phyloP scores from a whole-genome alignment of 192 early-diverging fungal species.

The Pilobolus umbonatus region DNA sequence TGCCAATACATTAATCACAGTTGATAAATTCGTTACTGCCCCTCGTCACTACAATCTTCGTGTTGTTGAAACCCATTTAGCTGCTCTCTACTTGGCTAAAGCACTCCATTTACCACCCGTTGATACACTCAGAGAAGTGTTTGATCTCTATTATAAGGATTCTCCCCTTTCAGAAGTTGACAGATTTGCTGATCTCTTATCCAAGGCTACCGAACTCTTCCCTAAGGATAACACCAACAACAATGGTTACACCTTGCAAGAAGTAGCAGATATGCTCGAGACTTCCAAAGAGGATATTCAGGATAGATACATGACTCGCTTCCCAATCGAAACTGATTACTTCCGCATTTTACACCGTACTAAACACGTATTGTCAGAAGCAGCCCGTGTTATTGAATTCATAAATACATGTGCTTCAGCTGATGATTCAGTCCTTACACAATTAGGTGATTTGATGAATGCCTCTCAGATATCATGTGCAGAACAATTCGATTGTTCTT shows the following conservation, averaged over 20 bases:
- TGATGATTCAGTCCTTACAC: conserved; percentile 32
- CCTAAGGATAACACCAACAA: conserved; percentile 36
- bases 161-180: conserved; percentile 20
- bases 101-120: conserved; percentile 39
- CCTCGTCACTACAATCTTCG: conserved; percentile 89
- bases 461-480: conserved; percentile 80
- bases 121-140: conserved; percentile 41
- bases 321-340: conserved; percentile 44
- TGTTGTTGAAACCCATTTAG: conserved; percentile 86
- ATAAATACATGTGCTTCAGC: conserved; percentile 47
- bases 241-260: conserved; percentile 36
- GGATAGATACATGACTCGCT: conserved; percentile 35
- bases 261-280: conserved; percentile 36
- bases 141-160: conserved; percentile 41
- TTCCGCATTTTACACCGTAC: conserved; percentile 78
- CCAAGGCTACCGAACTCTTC: conserved; percentile 28
- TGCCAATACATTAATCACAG: conserved; percentile 80
- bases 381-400: conserved; percentile 75
- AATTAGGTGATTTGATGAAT: conserved; percentile 90
- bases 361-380: conserved; percentile 79
- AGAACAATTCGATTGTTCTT: conserved; percentile 77
- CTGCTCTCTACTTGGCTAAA: conserved; percentile 58
- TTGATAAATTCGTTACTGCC: conserved; percentile 84
- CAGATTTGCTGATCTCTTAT: conserved; percentile 24
- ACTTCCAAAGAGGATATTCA: conserved; percentile 29